phyloP scores from a whole-genome alignment of 768 basidiomycete genomes.

The Clitopilus passeckerianus region DNA sequence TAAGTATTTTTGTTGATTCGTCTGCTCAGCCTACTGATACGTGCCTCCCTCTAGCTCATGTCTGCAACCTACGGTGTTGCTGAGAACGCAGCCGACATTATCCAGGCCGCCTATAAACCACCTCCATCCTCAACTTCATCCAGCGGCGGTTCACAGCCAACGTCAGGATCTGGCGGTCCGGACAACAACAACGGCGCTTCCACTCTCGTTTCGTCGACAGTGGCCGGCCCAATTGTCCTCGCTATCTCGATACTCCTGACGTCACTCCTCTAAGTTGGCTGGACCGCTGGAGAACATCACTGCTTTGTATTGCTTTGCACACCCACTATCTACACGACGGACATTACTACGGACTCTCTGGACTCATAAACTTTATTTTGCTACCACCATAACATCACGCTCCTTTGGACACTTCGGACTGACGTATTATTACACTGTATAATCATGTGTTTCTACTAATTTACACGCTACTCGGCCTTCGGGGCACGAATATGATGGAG shows the following conservation, averaged over 20 bases:
- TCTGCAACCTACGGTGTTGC: conserved; percentile 16
- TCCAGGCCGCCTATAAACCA: background rate
- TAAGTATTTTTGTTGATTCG: background rate
- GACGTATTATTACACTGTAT: background rate
- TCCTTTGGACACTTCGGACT: background rate
- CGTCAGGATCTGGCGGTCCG: background rate
- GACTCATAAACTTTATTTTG: background rate
- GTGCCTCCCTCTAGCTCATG: conserved; percentile 24
- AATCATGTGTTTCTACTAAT: background rate
- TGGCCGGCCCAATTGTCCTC: background rate
- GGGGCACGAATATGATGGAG: no score
- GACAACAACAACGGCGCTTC: background rate
- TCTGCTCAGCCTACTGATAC: conserved; percentile 18
- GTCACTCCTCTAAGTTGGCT: background rate
- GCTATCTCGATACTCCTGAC: background rate
- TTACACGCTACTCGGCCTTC: background rate
- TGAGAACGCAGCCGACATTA: conserved; percentile 10
- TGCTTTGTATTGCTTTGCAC: background rate
- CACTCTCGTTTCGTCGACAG: background rate
- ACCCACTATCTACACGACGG: background rate
- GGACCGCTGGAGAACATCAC: background rate
- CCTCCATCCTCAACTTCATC: background rate
- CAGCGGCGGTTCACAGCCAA: background rate
- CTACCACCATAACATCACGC: background rate
- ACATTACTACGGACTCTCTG: background rate